Base-by-base conservation (phyloP, 2,329 filamentous ascomycete genomes). In the Ramularia endophylla region DNA sequence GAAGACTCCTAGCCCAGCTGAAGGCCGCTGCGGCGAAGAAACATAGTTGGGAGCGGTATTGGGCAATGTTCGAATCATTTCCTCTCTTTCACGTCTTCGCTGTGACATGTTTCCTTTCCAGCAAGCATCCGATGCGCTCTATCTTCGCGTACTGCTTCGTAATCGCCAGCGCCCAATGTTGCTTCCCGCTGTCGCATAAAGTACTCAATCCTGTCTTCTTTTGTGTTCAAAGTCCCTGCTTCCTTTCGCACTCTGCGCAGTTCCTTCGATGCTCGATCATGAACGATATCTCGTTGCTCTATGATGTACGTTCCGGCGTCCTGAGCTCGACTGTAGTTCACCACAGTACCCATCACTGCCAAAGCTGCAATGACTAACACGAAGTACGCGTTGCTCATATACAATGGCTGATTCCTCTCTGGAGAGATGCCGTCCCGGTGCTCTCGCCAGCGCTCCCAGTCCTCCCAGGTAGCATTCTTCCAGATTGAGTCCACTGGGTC, bases 381-480 rank as follows among this genome's bases (percentile, higher is more conserved):
- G 59, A 97, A 97, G 9, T 80, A 74, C 30, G 80, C 78, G 58
- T 95, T 94, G 44, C 83, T 85, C 66, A 90, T 80, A 64, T 80
- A 85, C 38, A 81, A 54, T 0, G 75, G 75, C 48, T 73, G 66
- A 53, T 78, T 76, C 33, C 46, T 56, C 37, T 59, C 61, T 51
- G 56, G 56, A 13, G 15, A 16, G 57, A 52, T 66, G 65, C 68
- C 49, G 8, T 43, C 43, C 59, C 60, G 47, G 56, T 58, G 63
- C 25, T 78, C 71, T 54, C 85, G 76, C 81, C 84, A 94, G 35
- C 73, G 73, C 64, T 94, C 86, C 87, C 88, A 94, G 60, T 98
- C 92, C 62, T 98, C 92, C 92, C 92, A 98, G 0, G 92, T 97
- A 1, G 87, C 92, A 62, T 97, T 97, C 53, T 70, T 63, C 56